These are phyloP conservation scores for Dipteronia sinensis DNA, from an alignment of 345 rosid genomes.

Conservation along the genomic window DNA sequence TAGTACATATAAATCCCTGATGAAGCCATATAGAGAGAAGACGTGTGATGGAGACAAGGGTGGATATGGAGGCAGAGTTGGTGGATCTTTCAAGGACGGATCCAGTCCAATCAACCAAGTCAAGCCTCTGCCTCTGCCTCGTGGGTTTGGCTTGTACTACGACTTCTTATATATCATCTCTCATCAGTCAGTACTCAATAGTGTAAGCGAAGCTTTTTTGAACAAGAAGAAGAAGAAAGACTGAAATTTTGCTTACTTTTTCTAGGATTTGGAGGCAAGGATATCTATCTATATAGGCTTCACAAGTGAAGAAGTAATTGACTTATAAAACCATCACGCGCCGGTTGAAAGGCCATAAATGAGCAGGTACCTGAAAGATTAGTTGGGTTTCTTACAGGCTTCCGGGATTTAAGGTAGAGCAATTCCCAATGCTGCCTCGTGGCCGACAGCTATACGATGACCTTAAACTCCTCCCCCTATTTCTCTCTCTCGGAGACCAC, in stretches of 20 bases:
- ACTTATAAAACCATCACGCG: neutral
- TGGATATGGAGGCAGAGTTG: constrained; percentile 30
- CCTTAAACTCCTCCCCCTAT: neutral
- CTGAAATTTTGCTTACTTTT: constrained; percentile 5
- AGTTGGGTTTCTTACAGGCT: constrained; percentile 18
- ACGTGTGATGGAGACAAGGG: constrained; percentile 24
- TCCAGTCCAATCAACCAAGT: constrained; percentile 35
- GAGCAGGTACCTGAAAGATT: constrained; percentile 3
- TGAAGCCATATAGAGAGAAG: neutral
- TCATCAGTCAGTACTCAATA: neutral
- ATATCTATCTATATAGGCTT: no score
- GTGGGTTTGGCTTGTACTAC: constrained; percentile 27
- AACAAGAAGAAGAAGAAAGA: neutral
- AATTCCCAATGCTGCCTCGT: constrained; percentile 61
- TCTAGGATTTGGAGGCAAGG: no score
- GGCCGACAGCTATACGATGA: constrained; percentile 53
- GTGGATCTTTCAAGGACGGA: constrained; percentile 44
- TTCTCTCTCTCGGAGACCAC: constrained; percentile 26
- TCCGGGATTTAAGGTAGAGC: constrained; percentile 50
- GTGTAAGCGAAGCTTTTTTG: neutral
- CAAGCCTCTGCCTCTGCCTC: constrained; percentile 17
- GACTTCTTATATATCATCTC: neutral
- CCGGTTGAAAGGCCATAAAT: neutral
- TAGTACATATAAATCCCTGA: neutral
- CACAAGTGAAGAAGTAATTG: no score